Evolutionary conservation across 2,329 filamentous ascomycete species (phyloP), one percentile per base, ranked within the genome.

Genomic region (Ramichloridium luteum): DNA sequence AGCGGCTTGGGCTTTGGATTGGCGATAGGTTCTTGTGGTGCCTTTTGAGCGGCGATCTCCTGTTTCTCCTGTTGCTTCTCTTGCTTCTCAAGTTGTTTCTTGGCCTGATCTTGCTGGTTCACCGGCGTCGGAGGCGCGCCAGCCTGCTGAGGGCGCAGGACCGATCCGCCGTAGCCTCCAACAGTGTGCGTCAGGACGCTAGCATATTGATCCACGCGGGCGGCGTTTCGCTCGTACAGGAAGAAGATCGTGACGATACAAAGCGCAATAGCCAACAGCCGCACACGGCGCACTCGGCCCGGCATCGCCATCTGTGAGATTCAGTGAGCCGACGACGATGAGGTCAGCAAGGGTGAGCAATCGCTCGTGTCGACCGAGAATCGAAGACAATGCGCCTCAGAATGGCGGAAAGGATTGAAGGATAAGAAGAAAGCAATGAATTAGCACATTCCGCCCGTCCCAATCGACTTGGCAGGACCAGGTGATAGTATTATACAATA

Each of bases 201-300:
- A 22, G 40, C 35, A 27, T 38, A 40, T 14, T 18, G 26, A 15
- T 36, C 34, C 8, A 35, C 35, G 16, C 31, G 31, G 10, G 17
- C 35, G n/a, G 30, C 30, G 28, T 39, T 39, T 16, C 37, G 44
- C 28, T 41, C 36, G 34, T 48, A 49, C 13, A 49, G 32, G 30
- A 49, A 36, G 36, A 47, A 41, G 18, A 45, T 41, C 25, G 42
- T 41, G 25, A 40, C 32, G 20, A 40, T 38, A 35, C 46, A 47
- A 28, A 44, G 39, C 10, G 39, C 40, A 5, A 49, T 32, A 14
- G 42, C 45, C 37, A 49, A 28, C 27, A 46, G 35, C 11, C 47
- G 39, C 13, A 44, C 39, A 23, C 47, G 41, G 25, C 45, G 41
- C 27, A 37, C 44, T 25, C 46, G 41, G 22, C 42, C 45, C 14